Base-by-base conservation (phyloP, 306 rosid species). In the Myrica gale region DNA sequence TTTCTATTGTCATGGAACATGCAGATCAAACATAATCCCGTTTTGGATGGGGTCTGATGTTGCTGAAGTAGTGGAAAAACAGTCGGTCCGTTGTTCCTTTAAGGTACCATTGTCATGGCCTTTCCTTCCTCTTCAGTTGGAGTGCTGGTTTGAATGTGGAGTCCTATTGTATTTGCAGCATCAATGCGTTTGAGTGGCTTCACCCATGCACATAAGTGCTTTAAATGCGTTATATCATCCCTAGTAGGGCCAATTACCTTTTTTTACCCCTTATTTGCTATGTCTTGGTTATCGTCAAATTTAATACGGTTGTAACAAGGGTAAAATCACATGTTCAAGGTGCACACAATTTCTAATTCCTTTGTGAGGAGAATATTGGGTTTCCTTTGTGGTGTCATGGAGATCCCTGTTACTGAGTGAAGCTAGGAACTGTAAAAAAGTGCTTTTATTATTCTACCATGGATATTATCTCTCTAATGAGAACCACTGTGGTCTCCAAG, bases 31-130 rank as follows among this genome's bases (percentile, higher is more conserved):
- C 67, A 50, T 37, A 41, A 83, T 80, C 60, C 68, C 58, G 82
- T 80, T 62, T 19, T 76, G 72, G 85, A 93, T 93, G 98, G 90
- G 97, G 80, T 83, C 92, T 81, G 92, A 88, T 88, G 76, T 54
- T 37, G 73, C 76, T 78, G 88, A 87, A 77, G 83, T 51, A 26
- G 85, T 20, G 56, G 89, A 73, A 73, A n/a, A 84, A 23, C 74
- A 61, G 75, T 84, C 82, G 52, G 83, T 71, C 71, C 65, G 76
- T 20, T 54, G n/a, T 19, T 80, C 96, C 66, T 85, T 91, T 67
- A 88, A 91, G 98, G 98, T 91, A 82, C 71, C 58, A 51, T 47
- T 75, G 42, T 57, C 53, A 20, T 68, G 77, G 43, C 78, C 72
- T 54, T 50, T 32, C 21, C 41, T 74, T 85, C 57, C 21, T 44